Evolutionary conservation across 208 protist genomes (phyloP).

Genomic region (Crithidia fasciculata): DNA sequence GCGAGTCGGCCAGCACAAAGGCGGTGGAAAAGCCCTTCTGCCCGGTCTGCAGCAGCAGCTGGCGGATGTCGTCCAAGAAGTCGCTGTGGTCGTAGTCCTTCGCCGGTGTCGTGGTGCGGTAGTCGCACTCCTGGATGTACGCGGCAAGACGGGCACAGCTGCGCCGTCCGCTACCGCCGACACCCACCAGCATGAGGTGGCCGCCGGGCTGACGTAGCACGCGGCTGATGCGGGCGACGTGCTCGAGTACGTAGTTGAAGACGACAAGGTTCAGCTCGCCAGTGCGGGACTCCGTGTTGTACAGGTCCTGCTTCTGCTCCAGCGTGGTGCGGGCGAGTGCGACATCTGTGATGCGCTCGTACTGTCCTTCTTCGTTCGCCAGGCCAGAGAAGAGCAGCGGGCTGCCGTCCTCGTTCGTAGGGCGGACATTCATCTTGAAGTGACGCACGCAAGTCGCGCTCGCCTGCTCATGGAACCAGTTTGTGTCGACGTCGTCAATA

Average conservation of each 20-base stretch:
- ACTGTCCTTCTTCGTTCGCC: conserved; percentile 86
- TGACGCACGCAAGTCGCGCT: conserved; percentile 74
- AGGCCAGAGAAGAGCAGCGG: conserved; percentile 83
- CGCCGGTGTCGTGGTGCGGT: conserved; percentile 92
- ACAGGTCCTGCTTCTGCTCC: conserved; percentile 87
- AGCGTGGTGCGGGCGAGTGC: conserved; percentile 73
- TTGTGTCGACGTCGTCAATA: conserved; percentile 89
- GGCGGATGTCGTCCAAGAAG: conserved; percentile 96
- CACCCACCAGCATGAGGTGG: conserved; percentile 95
- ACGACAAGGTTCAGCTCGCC: conserved; percentile 94
- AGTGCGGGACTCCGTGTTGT: conserved; percentile 82
- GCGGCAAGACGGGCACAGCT: conserved; percentile 94
- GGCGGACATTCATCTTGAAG: conserved; percentile 70
- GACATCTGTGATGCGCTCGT: conserved; percentile 89
- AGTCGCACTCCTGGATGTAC: conserved; percentile 93
- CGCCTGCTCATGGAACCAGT: conserved; percentile 89
- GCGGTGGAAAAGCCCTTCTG: conserved; percentile 93
- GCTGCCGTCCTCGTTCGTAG: conserved; percentile 35
- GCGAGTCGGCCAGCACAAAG: conserved; percentile 96
- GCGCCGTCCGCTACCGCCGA: conserved; percentile 96
- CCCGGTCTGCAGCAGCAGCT: conserved; percentile 91
- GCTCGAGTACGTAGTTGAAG: conserved; percentile 97
- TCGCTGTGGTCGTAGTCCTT: conserved; percentile 95
- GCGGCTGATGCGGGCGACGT: conserved; percentile 95
- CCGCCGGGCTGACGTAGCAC: conserved; percentile 96